Conservation (phyloP, 2,329 filamentous ascomycete genomes). For the Verticillium albo-atrum region DNA sequence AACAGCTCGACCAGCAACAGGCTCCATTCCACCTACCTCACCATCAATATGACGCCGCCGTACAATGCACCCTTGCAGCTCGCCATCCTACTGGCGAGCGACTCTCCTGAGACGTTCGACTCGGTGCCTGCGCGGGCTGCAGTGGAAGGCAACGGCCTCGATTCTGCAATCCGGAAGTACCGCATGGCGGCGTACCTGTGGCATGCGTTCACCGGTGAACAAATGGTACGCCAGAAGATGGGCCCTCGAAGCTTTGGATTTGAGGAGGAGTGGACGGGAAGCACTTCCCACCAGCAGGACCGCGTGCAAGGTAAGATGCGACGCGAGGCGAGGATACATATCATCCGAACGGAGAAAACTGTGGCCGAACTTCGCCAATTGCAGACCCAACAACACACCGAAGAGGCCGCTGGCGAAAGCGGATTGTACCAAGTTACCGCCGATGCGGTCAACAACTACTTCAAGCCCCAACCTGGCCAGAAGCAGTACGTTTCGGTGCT, state of each 20-base stretch:
- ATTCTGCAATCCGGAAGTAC: constrained; percentile 82
- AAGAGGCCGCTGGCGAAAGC: constrained; percentile 60
- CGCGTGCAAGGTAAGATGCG: constrained; percentile 68
- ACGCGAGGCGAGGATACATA: constrained; percentile 85
- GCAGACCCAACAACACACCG: constrained; percentile 58
- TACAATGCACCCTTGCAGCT: constrained; percentile 77
- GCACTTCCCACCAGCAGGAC: constrained; percentile 74
- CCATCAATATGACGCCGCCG: constrained; percentile 80
- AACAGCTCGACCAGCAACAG: constrained; percentile 62
- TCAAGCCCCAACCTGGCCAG: constrained; percentile 69
- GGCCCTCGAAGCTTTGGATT: constrained; percentile 83
- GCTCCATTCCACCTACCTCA: constrained; percentile 74
- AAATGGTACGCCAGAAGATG: constrained; percentile 88
- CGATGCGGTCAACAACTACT: constrained; percentile 74
- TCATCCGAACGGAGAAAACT: constrained; percentile 79
- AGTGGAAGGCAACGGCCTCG: constrained; percentile 76
- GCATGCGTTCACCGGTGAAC: constrained; percentile 95
- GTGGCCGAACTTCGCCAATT: constrained; percentile 75
- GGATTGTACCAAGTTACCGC: constrained; percentile 73
- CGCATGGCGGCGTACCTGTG: constrained; percentile 93
- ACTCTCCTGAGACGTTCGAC: constrained; percentile 84
- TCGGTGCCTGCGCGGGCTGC: constrained; percentile 69
- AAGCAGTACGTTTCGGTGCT: constrained; percentile 85
- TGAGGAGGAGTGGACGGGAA: constrained; percentile 91
- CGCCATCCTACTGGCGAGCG: constrained; percentile 80